Evolutionary conservation across 768 basidiomycete species (phyloP), one percentile per base, ranked within the genome.

Genomic region (Leucocoprinus sp.): DNA sequence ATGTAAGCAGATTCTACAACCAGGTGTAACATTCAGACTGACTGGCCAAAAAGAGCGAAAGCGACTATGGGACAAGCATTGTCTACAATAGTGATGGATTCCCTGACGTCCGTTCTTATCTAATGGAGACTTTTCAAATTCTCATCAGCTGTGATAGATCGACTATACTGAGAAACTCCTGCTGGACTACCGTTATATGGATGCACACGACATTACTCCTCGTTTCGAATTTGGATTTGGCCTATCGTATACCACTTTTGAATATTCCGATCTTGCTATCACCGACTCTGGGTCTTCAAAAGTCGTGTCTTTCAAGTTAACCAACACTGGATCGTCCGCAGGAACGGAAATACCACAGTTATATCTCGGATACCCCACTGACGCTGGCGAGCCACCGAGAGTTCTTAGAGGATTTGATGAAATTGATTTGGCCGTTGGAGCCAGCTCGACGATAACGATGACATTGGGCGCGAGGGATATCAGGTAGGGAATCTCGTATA

Each of bases 201-300:
- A 79, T 42, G 64, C 66, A 12, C 61, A 75, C 24, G 61, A 62
- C 50, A 75, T 80, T 42, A 57, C 54, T 1, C 80, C 80, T 0
- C 70, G 74, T 34, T 82, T 69, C 56, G 72, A 78, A 53, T 87
- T 86, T 59, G 84, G 84, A 3, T 85, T 75, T 57, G 85, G 85
- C 1, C 65, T 88, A 11, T 79, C 76, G 2, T 90, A 87, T 60
- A 85, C 86, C 37, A 75, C 71, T 0, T 90, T 88, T 60, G 57
- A 68, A 3, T 86, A 84, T 59, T 75, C 78, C 7, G 60, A 64
- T 15, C 59, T 84, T 33, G 56, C 66, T 2, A 63, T 77, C 37
- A 37, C 57, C 6, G 45, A 61, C 9, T 62, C 66, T 2, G 60
- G 58, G 12, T 55, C 62, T n/a, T 60, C 62, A 0, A 57, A 61